These are phyloP conservation scores for Phytophthora sp. DNA, from an alignment of 352 stramenopile genomes.

Conservation along the genomic window DNA sequence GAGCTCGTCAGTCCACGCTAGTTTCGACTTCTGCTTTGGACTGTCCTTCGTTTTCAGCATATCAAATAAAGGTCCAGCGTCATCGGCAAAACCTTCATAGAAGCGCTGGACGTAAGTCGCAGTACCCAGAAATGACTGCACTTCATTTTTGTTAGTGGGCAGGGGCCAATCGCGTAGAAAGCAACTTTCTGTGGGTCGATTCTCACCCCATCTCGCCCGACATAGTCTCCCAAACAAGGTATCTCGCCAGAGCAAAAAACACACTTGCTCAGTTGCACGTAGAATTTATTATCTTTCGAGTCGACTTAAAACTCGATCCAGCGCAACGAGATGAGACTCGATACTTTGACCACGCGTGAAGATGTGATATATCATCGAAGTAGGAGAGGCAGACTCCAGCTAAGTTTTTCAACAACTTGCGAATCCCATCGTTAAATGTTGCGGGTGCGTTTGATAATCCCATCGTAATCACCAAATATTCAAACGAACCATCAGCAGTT, in stretches of 20 bases:
- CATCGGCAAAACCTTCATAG: constrained; percentile 11
- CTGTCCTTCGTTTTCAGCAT: constrained; percentile 10
- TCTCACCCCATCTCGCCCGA: constrained; percentile 18
- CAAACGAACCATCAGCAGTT: constrained; percentile 28
- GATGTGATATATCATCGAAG: constrained; percentile 26
- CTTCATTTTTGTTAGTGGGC: constrained; percentile 13
- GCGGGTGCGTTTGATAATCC: constrained; percentile 25
- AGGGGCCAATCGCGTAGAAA: constrained; percentile 20
- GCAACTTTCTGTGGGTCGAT: constrained; percentile 32
- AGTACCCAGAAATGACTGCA: constrained; percentile 17
- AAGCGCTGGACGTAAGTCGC: constrained; percentile 20
- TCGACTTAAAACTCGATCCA: constrained; percentile 19
- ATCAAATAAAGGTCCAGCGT: constrained; percentile 18
- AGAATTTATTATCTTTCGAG: constrained; percentile 19
- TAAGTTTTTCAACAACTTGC: constrained; percentile 11
- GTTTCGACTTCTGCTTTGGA: neutral
- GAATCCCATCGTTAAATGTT: constrained; percentile 29
- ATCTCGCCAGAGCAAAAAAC: constrained; percentile 30
- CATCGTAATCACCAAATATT: constrained; percentile 27
- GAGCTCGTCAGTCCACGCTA: neutral
- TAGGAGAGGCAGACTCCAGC: constrained; percentile 17
- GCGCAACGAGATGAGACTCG: neutral
- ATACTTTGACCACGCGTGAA: constrained; percentile 17
- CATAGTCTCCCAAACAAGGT: constrained; percentile 27
- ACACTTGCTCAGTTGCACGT: constrained; percentile 35